Conservation (phyloP, 2,329 filamentous ascomycete genomes). For the Dactylellina sp. region DNA sequence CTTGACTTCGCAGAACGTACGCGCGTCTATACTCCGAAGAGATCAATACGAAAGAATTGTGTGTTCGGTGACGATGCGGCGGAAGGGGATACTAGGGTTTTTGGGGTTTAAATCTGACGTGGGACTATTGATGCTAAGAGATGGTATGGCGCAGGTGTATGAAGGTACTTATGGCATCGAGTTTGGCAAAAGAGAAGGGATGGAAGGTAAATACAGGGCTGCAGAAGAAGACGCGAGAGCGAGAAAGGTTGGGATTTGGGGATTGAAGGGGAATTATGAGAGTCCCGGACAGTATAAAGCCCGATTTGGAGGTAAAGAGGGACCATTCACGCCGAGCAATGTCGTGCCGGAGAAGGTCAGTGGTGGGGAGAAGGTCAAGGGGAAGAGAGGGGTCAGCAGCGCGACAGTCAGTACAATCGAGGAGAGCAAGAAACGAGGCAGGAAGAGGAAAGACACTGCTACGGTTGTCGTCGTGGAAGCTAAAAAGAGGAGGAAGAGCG, state of each 20-base stretch:
- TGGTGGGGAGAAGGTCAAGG: slow-evolving; percentile 49
- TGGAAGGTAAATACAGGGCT: slow-evolving; percentile 66
- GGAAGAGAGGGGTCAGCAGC: slow-evolving; percentile 46
- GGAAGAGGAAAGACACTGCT: slow-evolving; percentile 17
- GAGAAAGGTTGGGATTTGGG: slow-evolving; percentile 80
- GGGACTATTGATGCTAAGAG: slow-evolving; percentile 87
- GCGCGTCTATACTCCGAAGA: slow-evolving; percentile 82
- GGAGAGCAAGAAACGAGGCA: neutral
- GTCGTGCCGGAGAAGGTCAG: slow-evolving; percentile 26
- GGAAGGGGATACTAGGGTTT: slow-evolving; percentile 63
- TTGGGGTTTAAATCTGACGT: slow-evolving; percentile 80
- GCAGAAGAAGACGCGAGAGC: slow-evolving; percentile 71
- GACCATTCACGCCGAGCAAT: slow-evolving; percentile 46
- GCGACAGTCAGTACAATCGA: neutral
- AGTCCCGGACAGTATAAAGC: slow-evolving; percentile 56
- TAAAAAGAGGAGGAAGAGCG: slow-evolving; percentile 13
- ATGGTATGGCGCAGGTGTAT: slow-evolving; percentile 88
- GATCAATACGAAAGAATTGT: slow-evolving; percentile 96
- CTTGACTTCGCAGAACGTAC: slow-evolving; percentile 77
- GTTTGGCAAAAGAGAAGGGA: slow-evolving; percentile 75
- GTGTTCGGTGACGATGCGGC: slow-evolving; percentile 81
- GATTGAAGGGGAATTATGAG: slow-evolving; percentile 65
- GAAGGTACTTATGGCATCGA: slow-evolving; percentile 75
- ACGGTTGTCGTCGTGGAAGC: neutral
- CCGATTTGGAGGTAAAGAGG: slow-evolving; percentile 48